A percentile compares a stretch with the other conserved stretches of the same genome.
These are phyloP conservation scores for Clarireedia homoeocarpa DNA, from an alignment of 2,329 filamentous ascomycete species.

Conservation along the genomic window DNA sequence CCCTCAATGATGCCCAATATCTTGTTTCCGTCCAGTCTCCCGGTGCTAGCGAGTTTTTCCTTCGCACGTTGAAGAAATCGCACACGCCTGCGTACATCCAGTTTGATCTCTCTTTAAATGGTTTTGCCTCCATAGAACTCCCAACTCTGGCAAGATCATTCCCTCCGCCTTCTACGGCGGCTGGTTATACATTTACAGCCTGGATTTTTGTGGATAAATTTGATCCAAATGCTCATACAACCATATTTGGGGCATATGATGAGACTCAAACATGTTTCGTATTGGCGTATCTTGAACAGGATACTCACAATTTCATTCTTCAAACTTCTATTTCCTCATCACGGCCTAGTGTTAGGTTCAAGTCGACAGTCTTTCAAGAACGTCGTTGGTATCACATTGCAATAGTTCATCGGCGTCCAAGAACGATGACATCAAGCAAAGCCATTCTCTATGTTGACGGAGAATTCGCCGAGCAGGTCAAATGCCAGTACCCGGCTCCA, in stretches of 20 bases:
- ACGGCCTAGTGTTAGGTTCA: slow-evolving; percentile 88
- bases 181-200: slow-evolving; percentile 81
- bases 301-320: slow-evolving; percentile 88
- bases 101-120: slow-evolving; percentile 83
- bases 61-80: slow-evolving; percentile 66
- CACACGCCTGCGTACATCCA: slow-evolving; percentile 80
- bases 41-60: slow-evolving; percentile 58
- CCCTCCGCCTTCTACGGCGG: slow-evolving; percentile 65
- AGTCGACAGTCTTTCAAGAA: slow-evolving; percentile 67
- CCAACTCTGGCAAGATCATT: slow-evolving; percentile 79
- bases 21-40: slow-evolving; percentile 49
- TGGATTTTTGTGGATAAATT: slow-evolving; percentile 89
- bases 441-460: slow-evolving; percentile 88
- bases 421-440: slow-evolving; percentile 67
- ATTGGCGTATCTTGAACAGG: slow-evolving; percentile 86
- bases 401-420: slow-evolving; percentile 74
- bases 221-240: slow-evolving; percentile 80
- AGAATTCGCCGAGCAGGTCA: slow-evolving; percentile 86
- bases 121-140: slow-evolving; percentile 85
- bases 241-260: slow-evolving; percentile 92
- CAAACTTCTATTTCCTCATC: slow-evolving; percentile 87
- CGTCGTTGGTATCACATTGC: slow-evolving; percentile 89
- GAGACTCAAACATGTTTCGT: slow-evolving; percentile 87
- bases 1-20: slow-evolving; percentile 74
- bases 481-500: slow-evolving; percentile 75